Evolutionary conservation across 805 yeast species (phyloP).

Genomic region (Yarrowia divulgata): DNA sequence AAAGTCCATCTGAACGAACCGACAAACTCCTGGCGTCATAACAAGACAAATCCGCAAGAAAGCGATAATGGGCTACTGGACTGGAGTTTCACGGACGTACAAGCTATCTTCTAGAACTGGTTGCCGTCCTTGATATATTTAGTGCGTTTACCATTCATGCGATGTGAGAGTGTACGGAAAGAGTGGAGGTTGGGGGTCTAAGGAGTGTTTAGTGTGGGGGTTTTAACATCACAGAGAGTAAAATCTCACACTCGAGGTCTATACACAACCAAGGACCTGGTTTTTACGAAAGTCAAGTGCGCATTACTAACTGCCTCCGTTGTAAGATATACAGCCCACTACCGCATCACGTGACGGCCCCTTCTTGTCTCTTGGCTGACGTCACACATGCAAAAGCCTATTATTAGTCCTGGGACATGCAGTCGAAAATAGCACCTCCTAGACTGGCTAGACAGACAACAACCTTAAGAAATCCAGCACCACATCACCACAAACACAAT

Average conservation of each 20-base stretch:
- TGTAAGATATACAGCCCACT: neutral
- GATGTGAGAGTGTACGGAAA: neutral
- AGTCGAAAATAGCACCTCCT: constrained; percentile 30
- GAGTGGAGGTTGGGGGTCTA: neutral
- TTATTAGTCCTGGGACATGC: constrained; percentile 13
- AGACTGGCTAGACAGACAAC: constrained; percentile 16
- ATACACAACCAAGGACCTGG: no score
- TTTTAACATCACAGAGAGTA: no score
- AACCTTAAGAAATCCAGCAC: neutral
- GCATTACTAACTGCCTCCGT: neutral
- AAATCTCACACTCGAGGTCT: no score
- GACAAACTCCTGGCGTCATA: no score
- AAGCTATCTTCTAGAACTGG: neutral
- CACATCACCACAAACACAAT: constrained; percentile 18
- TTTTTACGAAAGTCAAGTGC: neutral
- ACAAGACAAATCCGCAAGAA: no score
- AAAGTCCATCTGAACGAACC: no score
- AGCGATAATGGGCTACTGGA: no score
- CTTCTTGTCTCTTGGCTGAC: constrained; percentile 18
- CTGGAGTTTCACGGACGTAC: no score
- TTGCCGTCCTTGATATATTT: neutral
- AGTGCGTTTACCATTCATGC: neutral
- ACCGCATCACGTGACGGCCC: constrained; percentile 5
- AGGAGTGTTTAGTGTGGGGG: no score
- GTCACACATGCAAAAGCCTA: constrained; percentile 38